Evolutionary conservation across 495 filamentous ascomycete genomes (phyloP), one percentile per base, ranked within the genome.

Genomic region (Talaromyces stipitatus): DNA sequence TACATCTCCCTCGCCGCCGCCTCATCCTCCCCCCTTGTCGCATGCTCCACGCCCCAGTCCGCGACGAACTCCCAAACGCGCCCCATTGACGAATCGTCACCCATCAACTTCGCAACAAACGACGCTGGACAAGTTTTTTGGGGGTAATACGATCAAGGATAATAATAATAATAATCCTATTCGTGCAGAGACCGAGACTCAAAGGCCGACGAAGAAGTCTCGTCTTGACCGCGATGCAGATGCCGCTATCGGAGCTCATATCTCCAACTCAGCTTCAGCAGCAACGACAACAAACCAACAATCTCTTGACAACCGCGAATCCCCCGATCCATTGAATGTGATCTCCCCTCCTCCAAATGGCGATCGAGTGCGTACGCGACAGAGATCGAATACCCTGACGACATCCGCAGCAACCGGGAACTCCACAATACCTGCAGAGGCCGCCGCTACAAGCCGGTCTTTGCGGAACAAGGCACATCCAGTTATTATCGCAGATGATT

Each of bases 241-340:
- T 22, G 30, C 57, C 27, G 11, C 28, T 57, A 24, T 29, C 46
- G 11, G 60, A 47, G 53, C 48, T 29, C 57, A 57, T 29, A 57
- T 54, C 9, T 53, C 62, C 10, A 57, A 62, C 14, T 46, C 53
- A n/a, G 4, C 33, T 1, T 41, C 45, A 5, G 24, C 45, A n/a
- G 45, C 45, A 12, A 20, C 45, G 10, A 48, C 10, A 26, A 24
- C 24, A 26, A 23, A 48, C 24, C 41, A 60, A 38, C 57, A 60
- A 26, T 50, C 57, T 6, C 52, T 64, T 5, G 58, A 38, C 22
- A 61, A 54, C 32, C 62, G 63, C 16, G 69, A 71, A 36, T 71
- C 68, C 14, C 72, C 73, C 7, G 71, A 75, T 61, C 73, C 72
- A 18, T 63, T 75, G 33, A 70, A 76, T 45, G 72, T 67, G 1